phyloP scores from a whole-genome alignment of 495 filamentous ascomycete genomes.

The Penicillium cataractarum region DNA sequence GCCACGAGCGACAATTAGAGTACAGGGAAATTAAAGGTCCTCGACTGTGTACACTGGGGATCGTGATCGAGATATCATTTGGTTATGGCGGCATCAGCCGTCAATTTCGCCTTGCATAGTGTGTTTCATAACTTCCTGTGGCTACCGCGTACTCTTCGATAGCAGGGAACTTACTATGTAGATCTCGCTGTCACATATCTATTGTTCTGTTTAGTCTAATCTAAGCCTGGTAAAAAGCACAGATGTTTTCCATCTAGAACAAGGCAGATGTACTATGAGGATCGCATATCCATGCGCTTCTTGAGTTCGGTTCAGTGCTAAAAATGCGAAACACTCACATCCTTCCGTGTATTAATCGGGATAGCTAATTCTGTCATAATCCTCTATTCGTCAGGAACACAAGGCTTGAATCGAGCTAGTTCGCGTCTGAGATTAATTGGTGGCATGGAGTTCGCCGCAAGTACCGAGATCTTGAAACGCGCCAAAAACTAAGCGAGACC shows the following conservation, averaged over 20 bases:
- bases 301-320: no score
- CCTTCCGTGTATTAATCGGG: background rate
- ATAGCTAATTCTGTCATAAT: background rate
- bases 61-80: background rate
- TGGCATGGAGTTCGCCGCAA: background rate
- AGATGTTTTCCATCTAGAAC: no score
- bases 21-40: background rate
- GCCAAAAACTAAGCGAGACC: constrained; percentile 1
- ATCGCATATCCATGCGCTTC: no score
- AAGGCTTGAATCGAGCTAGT: background rate
- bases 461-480: constrained; percentile 1
- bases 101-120: background rate
- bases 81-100: background rate
- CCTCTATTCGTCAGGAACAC: background rate
- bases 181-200: background rate
- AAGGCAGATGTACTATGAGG: no score
- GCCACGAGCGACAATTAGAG: background rate
- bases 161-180: background rate
- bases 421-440: background rate
- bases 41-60: background rate
- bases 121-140: background rate
- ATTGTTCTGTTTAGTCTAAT: no score
- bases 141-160: background rate
- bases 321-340: background rate
- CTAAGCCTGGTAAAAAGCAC: no score